These are phyloP conservation scores for Skeletonema potamos DNA, from an alignment of 108 stramenopile genomes.

Conservation along the genomic window DNA sequence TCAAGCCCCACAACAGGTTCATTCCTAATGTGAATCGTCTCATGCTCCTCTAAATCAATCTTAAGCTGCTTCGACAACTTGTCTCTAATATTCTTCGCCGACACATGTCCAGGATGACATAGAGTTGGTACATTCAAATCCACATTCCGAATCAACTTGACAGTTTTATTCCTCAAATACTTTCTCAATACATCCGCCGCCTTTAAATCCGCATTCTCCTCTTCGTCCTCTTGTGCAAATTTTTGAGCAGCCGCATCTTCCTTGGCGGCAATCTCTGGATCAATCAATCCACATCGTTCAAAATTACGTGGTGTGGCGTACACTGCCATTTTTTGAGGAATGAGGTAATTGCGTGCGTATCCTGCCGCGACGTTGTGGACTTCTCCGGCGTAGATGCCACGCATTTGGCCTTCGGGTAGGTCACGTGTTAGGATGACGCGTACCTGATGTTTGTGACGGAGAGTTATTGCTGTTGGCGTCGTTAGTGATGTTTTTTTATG, in stretches of 20 bases:
- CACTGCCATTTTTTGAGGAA: conserved; percentile 73
- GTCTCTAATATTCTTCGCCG: conserved; percentile 56
- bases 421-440: conserved; percentile 77
- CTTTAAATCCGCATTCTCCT: conserved; percentile 52
- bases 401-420: conserved; percentile 73
- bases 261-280: conserved; percentile 67
- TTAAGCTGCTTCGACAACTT: conserved; percentile 82
- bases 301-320: conserved; percentile 85
- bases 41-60: conserved; percentile 81
- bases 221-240: conserved; percentile 29
- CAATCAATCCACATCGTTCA: conserved; percentile 71
- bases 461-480: conserved; percentile 8
- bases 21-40: conserved; percentile 61
- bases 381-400: conserved; percentile 66
- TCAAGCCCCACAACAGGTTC: conserved; percentile 45
- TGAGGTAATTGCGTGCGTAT: conserved; percentile 83
- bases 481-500: neutral
- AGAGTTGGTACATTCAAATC: conserved; percentile 61
- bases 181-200: conserved; percentile 74
- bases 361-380: conserved; percentile 80
- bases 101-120: conserved; percentile 73
- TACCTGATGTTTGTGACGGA: conserved; percentile 62
- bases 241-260: conserved; percentile 58
- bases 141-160: conserved; percentile 72
- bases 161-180: conserved; percentile 78